Base-by-base conservation (phyloP, 768 basidiomycete species). In the Pluteus cervinus region DNA sequence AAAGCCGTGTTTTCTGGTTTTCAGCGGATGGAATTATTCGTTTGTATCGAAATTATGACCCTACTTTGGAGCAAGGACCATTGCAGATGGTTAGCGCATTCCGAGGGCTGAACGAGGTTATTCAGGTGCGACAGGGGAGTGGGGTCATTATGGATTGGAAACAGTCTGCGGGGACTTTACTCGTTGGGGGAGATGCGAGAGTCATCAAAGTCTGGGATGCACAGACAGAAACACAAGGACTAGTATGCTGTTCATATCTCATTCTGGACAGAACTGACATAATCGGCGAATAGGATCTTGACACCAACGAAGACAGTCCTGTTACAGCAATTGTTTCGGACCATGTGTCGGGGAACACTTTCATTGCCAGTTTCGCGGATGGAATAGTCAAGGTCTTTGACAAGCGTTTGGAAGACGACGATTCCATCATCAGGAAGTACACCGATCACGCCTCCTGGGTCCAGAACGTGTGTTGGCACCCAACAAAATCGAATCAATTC, bases 121-220 rank as follows among this genome's bases (percentile, higher is more conserved):
- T 89, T 14, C 79, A 77, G 21, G 57, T 80, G 41, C 71, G 76
- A n/a, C 80, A 84, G 44, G 87, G 90, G 23, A 75, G 73, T 29
- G 96, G 96, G 0, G 65, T 97, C 34, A 71, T 98, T 20, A 76
- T 86, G 42, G 90, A 94, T 42, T 99, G 96, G 96, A 89, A 86
- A 52, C 94, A 97, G 60, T 70, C 75, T 2, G 73, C 80, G 17
- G 96, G 93, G 0, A 79, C 78, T 18, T 62, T 98, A 23, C 66
- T 97, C n/a, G 79, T 90, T 18, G 88, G 88, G 7, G 96, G 94
- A 2, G 94, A 98, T 60, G 84, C 89, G 24, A 77, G 80, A 40
- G 79, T 82, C 25, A 84, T 99, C 43, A 75, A 90, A 41, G 71
- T 92, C 4, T 99, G 96, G 96, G 93, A 99, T 55, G 94, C 92